Conservation (phyloP, 306 rosid species). For the Hippophae tibetana region DNA sequence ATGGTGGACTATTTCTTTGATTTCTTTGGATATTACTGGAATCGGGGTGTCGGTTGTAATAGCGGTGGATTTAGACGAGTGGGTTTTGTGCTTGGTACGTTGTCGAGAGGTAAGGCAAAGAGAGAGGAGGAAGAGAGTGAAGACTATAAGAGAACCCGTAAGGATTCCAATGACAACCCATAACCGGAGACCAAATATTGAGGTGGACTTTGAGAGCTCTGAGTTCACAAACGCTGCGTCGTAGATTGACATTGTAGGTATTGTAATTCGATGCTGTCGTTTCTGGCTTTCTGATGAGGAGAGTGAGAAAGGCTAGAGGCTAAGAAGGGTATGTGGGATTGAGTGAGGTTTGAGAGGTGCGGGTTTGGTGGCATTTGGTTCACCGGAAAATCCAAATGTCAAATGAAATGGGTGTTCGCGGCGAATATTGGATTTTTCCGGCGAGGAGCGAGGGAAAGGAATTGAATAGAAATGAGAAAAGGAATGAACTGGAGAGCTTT, state of each 20-base stretch:
- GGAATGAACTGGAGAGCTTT: background rate
- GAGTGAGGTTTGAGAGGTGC: background rate
- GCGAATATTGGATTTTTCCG: background rate
- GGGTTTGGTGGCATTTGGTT: constrained; percentile 17
- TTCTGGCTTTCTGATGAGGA: background rate
- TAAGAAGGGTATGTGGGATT: background rate
- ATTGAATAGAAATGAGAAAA: background rate
- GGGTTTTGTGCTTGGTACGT: constrained; percentile 22
- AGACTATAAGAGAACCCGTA: constrained; percentile 64
- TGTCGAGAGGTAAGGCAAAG: constrained; percentile 87
- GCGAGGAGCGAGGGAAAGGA: constrained; percentile 11
- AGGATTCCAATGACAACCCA: constrained; percentile 96
- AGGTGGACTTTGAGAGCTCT: constrained; percentile 65
- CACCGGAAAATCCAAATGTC: constrained; percentile 5
- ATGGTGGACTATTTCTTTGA: constrained; percentile 59
- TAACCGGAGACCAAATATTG: constrained; percentile 80
- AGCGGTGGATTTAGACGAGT: constrained; percentile 11
- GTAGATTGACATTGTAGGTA: constrained; percentile 52
- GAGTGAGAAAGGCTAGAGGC: background rate
- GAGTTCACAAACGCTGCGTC: constrained; percentile 72
- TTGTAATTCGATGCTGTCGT: background rate
- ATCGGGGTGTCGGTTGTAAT: constrained; percentile 13
- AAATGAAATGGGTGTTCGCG: background rate
- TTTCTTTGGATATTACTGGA: constrained; percentile 64
- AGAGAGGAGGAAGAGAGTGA: constrained; percentile 71